A percentile compares a stretch with the other conserved stretches of the same genome.
These are phyloP conservation scores for Thielaviopsis ethacetica DNA, from an alignment of 2,329 filamentous ascomycete species.

Conservation along the genomic window DNA sequence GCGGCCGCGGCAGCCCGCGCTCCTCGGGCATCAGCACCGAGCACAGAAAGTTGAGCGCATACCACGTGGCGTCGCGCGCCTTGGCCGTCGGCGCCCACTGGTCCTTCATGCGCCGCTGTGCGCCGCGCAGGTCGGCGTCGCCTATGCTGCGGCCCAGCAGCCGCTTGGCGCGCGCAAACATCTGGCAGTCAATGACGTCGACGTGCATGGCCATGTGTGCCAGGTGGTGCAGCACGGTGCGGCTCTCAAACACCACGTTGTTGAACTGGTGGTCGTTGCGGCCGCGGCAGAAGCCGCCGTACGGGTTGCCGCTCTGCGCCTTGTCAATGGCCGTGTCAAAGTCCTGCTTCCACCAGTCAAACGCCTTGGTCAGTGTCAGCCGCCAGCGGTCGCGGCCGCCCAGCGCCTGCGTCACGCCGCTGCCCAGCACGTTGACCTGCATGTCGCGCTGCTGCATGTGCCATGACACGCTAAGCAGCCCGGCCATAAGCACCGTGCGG, in stretches of 20 bases:
- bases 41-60: constrained; percentile 74
- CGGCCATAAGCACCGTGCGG: constrained; percentile 84
- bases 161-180: constrained; percentile 76
- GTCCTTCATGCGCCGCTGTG: constrained; percentile 71
- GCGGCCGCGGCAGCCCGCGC: constrained; percentile 15
- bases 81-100: constrained; percentile 78
- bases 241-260: constrained; percentile 62
- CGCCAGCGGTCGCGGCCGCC: constrained; percentile 88
- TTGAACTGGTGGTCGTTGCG: constrained; percentile 15
- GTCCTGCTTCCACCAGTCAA: constrained; percentile 84
- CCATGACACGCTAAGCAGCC: constrained; percentile 84
- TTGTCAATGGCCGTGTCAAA: constrained; percentile 70
- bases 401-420: constrained; percentile 55
- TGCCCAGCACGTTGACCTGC: constrained; percentile 70
- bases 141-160: constrained; percentile 77
- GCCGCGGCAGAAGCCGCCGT: constrained; percentile 16
- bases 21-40: constrained; percentile 58
- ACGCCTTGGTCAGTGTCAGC: constrained; percentile 66
- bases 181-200: constrained; percentile 93
- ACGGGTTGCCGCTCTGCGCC: constrained; percentile 37
- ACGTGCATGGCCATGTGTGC: constrained; percentile 98
- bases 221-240: constrained; percentile 78
- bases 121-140: constrained; percentile 60
- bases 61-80: constrained; percentile 81
- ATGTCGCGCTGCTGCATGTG: constrained; percentile 95